Evolutionary conservation across 2,329 filamentous ascomycete genomes (phyloP).

Genomic region (Fusarium coicis): DNA sequence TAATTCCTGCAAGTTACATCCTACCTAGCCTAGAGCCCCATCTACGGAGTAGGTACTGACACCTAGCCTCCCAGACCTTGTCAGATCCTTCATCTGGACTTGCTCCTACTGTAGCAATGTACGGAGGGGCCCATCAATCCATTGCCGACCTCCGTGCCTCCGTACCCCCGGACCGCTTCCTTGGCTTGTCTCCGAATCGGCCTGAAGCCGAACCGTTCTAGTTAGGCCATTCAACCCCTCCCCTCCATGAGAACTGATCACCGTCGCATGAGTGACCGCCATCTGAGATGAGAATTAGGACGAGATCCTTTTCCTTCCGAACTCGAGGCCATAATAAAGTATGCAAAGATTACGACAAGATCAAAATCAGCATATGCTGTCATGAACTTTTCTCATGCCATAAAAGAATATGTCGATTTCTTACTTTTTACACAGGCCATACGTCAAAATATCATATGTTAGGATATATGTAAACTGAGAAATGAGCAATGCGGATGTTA

Average conservation of each 20-base stretch:
- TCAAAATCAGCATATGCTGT: neutral
- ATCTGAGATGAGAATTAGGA: conserved; percentile 14
- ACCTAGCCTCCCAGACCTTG: neutral
- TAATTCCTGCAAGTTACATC: neutral
- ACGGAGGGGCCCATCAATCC: neutral
- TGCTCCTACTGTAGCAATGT: neutral
- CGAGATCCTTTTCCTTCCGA: neutral
- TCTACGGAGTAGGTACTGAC: too few relatives aligned
- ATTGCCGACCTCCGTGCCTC: conserved; percentile 16
- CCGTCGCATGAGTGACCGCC: conserved; percentile 32
- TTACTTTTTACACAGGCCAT: neutral
- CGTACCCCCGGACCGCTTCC: conserved; percentile 23
- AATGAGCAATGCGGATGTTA: neutral
- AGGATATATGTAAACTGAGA: conserved; percentile 1
- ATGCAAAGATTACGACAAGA: neutral
- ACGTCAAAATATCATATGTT: neutral
- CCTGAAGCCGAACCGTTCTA: conserved; percentile 18
- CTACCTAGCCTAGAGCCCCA: neutral
- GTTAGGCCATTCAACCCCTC: conserved; percentile 1
- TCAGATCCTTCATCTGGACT: conserved; percentile 1
- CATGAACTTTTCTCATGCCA: neutral
- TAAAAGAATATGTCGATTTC: neutral
- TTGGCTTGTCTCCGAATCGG: conserved; percentile 27
- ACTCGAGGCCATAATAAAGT: neutral
- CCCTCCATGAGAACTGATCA: neutral